A percentile compares a stretch with the other conserved stretches of the same genome.
phyloP scores from a whole-genome alignment of 129 eudicot genomes.

The Scalesia atractyloides region DNA sequence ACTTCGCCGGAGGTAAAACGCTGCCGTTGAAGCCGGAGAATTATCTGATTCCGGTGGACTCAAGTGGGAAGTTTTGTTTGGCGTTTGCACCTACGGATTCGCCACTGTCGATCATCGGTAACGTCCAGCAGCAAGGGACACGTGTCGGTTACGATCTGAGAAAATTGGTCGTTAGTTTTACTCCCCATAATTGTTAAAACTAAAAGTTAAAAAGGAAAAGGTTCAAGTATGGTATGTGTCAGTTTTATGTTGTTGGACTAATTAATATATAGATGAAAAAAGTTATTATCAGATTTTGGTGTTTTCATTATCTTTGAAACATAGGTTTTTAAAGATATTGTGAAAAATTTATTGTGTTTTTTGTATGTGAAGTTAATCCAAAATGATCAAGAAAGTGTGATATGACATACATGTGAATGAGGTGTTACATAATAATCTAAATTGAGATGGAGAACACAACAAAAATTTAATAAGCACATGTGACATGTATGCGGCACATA shows the following conservation, averaged over 20 bases:
- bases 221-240: slow-evolving; percentile 19
- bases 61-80: slow-evolving; percentile 61
- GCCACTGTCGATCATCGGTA: slow-evolving; percentile 68
- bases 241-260: slow-evolving; percentile 7
- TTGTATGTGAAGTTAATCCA: no score
- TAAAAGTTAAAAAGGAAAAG: not conserved
- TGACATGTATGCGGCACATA: no score
- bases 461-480: no score
- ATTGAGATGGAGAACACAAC: no score
- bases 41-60: slow-evolving; percentile 76
- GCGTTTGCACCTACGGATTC: slow-evolving; percentile 75
- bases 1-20: slow-evolving; percentile 60
- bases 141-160: slow-evolving; percentile 76
- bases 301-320: not conserved
- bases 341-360: no score
- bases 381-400: no score
- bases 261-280: slow-evolving; percentile 16
- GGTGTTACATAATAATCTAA: no score
- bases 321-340: no score
- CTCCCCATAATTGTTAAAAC: slow-evolving; percentile 64
- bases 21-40: slow-evolving; percentile 45
- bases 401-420: no score
- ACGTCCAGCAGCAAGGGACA: slow-evolving; percentile 92
- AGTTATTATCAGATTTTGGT: not conserved
- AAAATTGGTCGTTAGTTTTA: slow-evolving; percentile 49